Percentiles rank a stretch among this genome's conserved stretches.
Evolutionary conservation across 192 early-diverging fungal species (phyloP).

Genomic region (Coemansia reversa): DNA sequence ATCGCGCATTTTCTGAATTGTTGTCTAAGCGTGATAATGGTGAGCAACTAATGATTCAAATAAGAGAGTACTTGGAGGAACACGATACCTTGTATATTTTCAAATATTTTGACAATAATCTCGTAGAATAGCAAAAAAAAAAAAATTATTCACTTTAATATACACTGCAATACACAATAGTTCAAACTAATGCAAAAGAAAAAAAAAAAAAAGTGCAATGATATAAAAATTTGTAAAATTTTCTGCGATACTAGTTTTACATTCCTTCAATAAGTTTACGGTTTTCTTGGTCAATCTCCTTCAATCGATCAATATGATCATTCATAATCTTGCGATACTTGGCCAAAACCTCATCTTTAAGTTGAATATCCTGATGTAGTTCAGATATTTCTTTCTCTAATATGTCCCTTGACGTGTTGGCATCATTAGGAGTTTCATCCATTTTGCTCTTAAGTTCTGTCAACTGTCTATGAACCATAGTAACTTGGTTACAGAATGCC

Average conservation of each 20-base stretch:
- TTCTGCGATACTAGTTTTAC: not conserved
- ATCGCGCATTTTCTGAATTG: not conserved
- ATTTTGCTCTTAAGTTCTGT: constrained; percentile 26
- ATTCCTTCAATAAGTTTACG: constrained; percentile 9
- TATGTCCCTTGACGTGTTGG: not conserved
- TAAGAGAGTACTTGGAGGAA: constrained; percentile 11
- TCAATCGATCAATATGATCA: constrained; percentile 8
- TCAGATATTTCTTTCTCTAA: constrained; percentile 31
- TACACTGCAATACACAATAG: not conserved
- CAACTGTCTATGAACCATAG: constrained; percentile 21
- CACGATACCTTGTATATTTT: constrained; percentile 2
- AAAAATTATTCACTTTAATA: not conserved
- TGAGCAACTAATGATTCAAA: not conserved
- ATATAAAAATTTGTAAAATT: not conserved
- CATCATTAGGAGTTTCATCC: constrained; percentile 11
- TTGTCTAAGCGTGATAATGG: constrained; percentile 6
- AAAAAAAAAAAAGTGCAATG: not conserved
- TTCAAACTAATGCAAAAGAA: not conserved
- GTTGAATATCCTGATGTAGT: constrained; percentile 31
- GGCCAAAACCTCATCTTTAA: constrained; percentile 25
- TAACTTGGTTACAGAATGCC: constrained; percentile 27
- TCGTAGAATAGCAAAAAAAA: not conserved
- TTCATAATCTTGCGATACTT: constrained; percentile 27
- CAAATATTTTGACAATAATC: not conserved
- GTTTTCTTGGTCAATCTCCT: constrained; percentile 17